Evolutionary conservation across 306 rosid species (phyloP).

Genomic region (Potentilla sterilis): DNA sequence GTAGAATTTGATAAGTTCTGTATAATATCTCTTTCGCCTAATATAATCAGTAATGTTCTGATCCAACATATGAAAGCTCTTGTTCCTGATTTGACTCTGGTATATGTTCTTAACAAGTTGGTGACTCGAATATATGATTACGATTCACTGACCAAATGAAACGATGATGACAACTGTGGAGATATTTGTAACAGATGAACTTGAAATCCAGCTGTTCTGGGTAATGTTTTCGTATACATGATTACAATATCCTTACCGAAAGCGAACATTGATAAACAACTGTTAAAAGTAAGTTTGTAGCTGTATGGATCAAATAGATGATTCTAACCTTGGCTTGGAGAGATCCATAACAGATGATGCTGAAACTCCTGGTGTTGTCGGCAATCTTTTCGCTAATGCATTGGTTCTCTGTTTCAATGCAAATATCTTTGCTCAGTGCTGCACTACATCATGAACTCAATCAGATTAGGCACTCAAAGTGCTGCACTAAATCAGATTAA

Average conservation of each 20-base stretch:
- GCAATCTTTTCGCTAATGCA: not conserved
- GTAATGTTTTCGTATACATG: not conserved
- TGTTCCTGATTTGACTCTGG: not conserved
- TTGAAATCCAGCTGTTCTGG: not conserved
- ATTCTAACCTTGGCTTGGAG: not conserved
- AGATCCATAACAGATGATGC: not conserved
- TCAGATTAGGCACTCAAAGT: not conserved
- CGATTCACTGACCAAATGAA: too few relatives aligned
- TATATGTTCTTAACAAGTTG: not conserved
- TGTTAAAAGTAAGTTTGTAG: not conserved
- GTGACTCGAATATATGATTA: not conserved
- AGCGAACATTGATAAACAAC: not conserved
- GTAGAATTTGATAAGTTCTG: conserved; percentile 42
- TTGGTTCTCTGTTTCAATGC: not conserved
- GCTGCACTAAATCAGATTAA: not conserved
- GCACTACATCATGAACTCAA: not conserved
- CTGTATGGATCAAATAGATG: not conserved
- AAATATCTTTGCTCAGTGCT: not conserved
- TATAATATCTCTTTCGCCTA: conserved; percentile 33
- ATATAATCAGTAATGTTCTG: conserved; percentile 28
- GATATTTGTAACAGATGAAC: too few relatives aligned
- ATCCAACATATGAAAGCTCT: not conserved
- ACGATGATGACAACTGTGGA: too few relatives aligned
- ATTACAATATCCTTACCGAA: not conserved
- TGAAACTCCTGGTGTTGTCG: not conserved